Percentiles rank a stretch among this genome's conserved stretches.
phyloP scores from a whole-genome alignment of 192 early-diverging fungal genomes.

The Hyaloraphidium curvatum region DNA sequence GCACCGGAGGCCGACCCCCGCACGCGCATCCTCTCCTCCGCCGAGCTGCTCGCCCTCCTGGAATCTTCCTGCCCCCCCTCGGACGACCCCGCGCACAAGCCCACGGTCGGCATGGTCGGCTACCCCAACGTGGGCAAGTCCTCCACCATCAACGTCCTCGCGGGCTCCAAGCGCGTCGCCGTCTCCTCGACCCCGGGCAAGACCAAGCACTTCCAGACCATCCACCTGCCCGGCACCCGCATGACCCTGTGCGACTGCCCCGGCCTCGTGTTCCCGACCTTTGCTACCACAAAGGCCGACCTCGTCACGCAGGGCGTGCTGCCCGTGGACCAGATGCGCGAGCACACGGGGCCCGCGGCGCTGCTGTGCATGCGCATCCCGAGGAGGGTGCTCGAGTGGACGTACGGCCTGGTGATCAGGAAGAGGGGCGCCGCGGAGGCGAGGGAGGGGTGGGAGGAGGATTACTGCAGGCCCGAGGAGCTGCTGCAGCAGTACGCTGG shows the following conservation, averaged over 20 bases:
- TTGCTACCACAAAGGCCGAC: constrained; percentile 94
- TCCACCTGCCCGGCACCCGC: constrained; percentile 56
- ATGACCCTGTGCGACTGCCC: constrained; percentile 96
- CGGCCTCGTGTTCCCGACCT: constrained; percentile 95
- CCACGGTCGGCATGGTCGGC: constrained; percentile 88
- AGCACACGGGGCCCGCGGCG: constrained; percentile 70
- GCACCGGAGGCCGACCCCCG: constrained; percentile 5
- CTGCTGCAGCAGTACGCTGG: constrained; percentile 74
- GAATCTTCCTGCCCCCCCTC: constrained; percentile 28
- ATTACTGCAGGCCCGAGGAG: constrained; percentile 65
- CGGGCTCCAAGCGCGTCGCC: constrained; percentile 83
- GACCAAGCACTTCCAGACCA: constrained; percentile 96
- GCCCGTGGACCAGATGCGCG: constrained; percentile 95
- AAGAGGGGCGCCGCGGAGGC: constrained; percentile 36
- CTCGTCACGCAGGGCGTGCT: constrained; percentile 97
- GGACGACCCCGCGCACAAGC: constrained; percentile 25
- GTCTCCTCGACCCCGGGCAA: constrained; percentile 96
- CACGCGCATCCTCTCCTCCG: constrained; percentile 38
- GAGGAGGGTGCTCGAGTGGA: constrained; percentile 63
- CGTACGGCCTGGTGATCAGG: constrained; percentile 81
- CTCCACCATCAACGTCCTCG: constrained; percentile 91
- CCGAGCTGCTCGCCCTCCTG: constrained; percentile 49
- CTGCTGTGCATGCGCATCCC: constrained; percentile 72
- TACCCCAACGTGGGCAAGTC: constrained; percentile 99
- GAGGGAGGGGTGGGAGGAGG: constrained; percentile 48